Percentiles rank a stretch among this genome's conserved stretches.
These are phyloP conservation scores for Tripterygium wilfordii DNA, from an alignment of 177 flowering plant species.

Conservation along the genomic window DNA sequence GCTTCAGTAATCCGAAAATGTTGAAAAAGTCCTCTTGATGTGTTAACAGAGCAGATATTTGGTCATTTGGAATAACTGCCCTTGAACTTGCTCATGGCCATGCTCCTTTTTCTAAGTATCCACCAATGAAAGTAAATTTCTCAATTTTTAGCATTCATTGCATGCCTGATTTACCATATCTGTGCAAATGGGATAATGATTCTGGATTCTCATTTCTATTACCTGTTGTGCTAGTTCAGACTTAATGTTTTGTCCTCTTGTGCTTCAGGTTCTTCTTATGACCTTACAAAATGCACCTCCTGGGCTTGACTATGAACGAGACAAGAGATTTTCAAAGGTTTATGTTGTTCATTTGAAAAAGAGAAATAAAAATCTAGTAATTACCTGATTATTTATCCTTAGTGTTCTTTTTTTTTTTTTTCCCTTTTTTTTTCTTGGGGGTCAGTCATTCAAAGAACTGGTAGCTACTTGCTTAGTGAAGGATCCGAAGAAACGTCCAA, in stretches of 20 bases:
- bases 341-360: constrained; percentile 8
- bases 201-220: too few species aligned
- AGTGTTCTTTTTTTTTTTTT: not conserved
- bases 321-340: constrained; percentile 88
- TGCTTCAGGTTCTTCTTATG: constrained; percentile 86
- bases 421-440: constrained; percentile 2
- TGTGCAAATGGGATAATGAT: too few species aligned
- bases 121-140: constrained; percentile 84
- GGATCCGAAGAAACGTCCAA: constrained; percentile 93
- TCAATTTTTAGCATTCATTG: not conserved
- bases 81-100: constrained; percentile 99
- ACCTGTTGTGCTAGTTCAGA: not conserved
- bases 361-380: too few species aligned
- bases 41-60: constrained; percentile 84
- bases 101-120: constrained; percentile 98
- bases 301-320: constrained; percentile 96
- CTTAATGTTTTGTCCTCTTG: not conserved
- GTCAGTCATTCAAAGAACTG: constrained; percentile 87
- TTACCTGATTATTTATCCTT: too few species aligned
- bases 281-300: constrained; percentile 99
- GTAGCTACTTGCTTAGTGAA: constrained; percentile 94
- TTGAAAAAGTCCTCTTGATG: not conserved
- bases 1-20: not conserved
- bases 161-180: too few species aligned
- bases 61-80: constrained; percentile 99